phyloP scores from a whole-genome alignment of 164 flowering plant genomes.

The Litsea cubeba region DNA sequence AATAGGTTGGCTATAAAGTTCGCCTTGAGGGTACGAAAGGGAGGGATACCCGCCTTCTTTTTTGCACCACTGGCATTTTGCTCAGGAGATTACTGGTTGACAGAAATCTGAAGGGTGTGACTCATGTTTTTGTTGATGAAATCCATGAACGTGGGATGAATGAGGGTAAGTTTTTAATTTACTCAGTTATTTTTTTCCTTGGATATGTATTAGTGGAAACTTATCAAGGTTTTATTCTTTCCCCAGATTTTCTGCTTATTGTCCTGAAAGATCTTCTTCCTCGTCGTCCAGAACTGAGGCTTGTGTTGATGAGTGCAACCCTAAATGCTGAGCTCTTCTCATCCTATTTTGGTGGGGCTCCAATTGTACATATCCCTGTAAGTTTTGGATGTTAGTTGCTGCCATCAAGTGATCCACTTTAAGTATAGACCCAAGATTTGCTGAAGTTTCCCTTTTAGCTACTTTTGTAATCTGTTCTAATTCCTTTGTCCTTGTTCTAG shows the following conservation, averaged over 20 bases:
- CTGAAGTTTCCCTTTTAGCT: no score
- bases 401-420: no score
- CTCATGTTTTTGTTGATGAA: constrained; percentile 95
- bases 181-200: constrained; percentile 8
- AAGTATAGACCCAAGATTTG: no score
- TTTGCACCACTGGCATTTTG: constrained; percentile 94
- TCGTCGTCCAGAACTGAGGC: constrained; percentile 77
- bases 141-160: constrained; percentile 99
- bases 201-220: constrained; percentile 6
- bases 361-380: constrained; percentile 83
- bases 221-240: constrained; percentile 14
- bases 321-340: constrained; percentile 89
- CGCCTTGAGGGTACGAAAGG: constrained; percentile 91
- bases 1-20: constrained; percentile 95
- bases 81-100: constrained; percentile 85
- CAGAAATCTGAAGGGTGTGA: constrained; percentile 78
- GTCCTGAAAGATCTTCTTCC: constrained; percentile 90
- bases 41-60: constrained; percentile 89
- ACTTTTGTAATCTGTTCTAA: no score
- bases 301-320: constrained; percentile 96
- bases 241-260: constrained; percentile 85
- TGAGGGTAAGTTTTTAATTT: constrained; percentile 57
- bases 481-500: no score
- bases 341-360: constrained; percentile 89
- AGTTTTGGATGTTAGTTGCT: constrained; percentile 23